Percentiles rank a stretch among this genome's conserved stretches.
Conservation (phyloP, 2,329 filamentous ascomycete species). For the Diaporthe sp. region DNA sequence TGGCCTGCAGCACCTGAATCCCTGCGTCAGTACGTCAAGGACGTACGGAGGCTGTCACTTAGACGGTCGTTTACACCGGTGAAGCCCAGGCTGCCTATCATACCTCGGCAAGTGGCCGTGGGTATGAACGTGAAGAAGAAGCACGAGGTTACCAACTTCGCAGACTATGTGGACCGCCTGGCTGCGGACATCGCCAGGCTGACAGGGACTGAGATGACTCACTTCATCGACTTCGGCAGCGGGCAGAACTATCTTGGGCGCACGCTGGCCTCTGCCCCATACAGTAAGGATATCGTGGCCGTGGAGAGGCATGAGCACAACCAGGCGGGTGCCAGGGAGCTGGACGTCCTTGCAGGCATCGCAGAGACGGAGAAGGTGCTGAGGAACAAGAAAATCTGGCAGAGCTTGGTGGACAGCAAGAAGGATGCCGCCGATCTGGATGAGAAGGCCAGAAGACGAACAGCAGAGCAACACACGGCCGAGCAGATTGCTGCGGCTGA, state of each 20-base stretch:
- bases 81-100: conserved; percentile 61
- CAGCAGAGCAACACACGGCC: conserved; percentile 47
- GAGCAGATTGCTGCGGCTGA: conserved; percentile 54
- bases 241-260: conserved; percentile 97
- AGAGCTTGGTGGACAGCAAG: conserved; percentile 61
- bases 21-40: conserved; percentile 78
- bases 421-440: conserved; percentile 56
- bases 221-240: conserved; percentile 95
- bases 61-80: conserved; percentile 68
- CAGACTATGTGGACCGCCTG: conserved; percentile 80
- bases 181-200: conserved; percentile 69
- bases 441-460: conserved; percentile 53
- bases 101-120: conserved; percentile 80
- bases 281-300: conserved; percentile 88
- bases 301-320: conserved; percentile 91
- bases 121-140: conserved; percentile 98
- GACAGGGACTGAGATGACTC: conserved; percentile 75
- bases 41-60: conserved; percentile 78
- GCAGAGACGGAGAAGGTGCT: conserved; percentile 79
- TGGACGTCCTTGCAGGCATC: conserved; percentile 86
- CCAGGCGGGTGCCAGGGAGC: conserved; percentile 84
- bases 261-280: conserved; percentile 85
- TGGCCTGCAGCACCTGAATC: conserved; percentile 59
- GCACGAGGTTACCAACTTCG: conserved; percentile 93
- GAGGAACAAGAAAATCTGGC: conserved; percentile 86